Conservation (phyloP, 352 stramenopile species). For the Blastocystis sp. region DNA sequence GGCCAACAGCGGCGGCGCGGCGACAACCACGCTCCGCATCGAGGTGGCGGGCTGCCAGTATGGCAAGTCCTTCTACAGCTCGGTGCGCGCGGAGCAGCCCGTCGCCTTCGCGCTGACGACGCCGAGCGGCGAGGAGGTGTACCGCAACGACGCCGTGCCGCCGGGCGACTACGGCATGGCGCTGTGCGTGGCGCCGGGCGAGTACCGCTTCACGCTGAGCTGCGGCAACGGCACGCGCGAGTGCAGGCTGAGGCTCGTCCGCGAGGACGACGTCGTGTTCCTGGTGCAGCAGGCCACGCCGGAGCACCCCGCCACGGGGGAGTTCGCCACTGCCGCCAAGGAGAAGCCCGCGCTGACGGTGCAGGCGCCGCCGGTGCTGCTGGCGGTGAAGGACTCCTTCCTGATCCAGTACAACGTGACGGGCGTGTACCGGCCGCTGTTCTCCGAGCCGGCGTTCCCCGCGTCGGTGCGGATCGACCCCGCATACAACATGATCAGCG, state of each 20-base stretch:
- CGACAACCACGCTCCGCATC: neutral
- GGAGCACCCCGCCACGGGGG: neutral
- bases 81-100: neutral
- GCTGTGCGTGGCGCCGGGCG: too few species aligned
- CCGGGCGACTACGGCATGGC: neutral
- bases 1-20: conserved; percentile 7
- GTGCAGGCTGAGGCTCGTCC: neutral
- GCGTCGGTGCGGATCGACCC: neutral
- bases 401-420: neutral
- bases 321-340: neutral
- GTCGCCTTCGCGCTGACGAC: neutral
- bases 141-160: neutral
- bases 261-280: too few species aligned
- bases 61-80: conserved; percentile 15
- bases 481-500: neutral
- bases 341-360: conserved; percentile 9
- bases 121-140: neutral
- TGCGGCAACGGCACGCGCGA: neutral
- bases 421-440: neutral
- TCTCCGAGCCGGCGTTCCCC: neutral
- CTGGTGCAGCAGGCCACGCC: too few species aligned
- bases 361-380: neutral
- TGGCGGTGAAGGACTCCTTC: neutral
- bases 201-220: too few species aligned
- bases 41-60: conserved; percentile 1